Evolutionary conservation across 805 yeast species (phyloP), one percentile per base, ranked within the genome.

Genomic region (Saccharomyces kudriavzevii): DNA sequence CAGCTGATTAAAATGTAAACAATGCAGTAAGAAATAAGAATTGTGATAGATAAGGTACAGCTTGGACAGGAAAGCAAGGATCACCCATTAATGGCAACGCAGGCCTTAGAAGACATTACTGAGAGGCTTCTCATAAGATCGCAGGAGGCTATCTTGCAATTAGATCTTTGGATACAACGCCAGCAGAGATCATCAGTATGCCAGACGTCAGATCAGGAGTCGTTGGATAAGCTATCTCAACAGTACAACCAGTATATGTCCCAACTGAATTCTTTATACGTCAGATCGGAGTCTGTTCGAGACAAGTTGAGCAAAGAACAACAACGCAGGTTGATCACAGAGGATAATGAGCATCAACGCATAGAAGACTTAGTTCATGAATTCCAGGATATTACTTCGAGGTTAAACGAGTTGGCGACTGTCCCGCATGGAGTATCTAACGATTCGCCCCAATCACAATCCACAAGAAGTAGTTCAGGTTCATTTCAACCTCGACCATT

Each of bases 121-220:
- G 63, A 62, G 53, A 59, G 58, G 14, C 53, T 67, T 43, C 51
- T 68, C 35, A 53, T 51, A 8, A 59, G 67, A 31, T 65, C 70
- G 0, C 66, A 66, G 49, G 70, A 67, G 29, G 68, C 70, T 31
- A 58, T 67, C 4, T 47, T 58, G 45, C 70, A 63, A 48, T 52
- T 67, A 35, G 71, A 66, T 48, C 48, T 58, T 20, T 65, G 70
- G 64, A 58, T 67, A 2, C 58, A 63, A 45, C 56, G 61, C 29
- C 64, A 67, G 51, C 61, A 61, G 45, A 31, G 56, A 31, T 30
- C 40, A 22, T 52, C 24, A 26, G 24, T 45, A 45, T 25, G 35
- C 26, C 35, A 45, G 40, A 24, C 35, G n/a, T 45, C 43, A 30
- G 35, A 51, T 35, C 47, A 49, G 20, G 25, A 49, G 13, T 51